Percentiles rank a stretch among this genome's conserved stretches.
Conservation (phyloP, 2,329 filamentous ascomycete genomes). For the Helicocarpus griseus region DNA sequence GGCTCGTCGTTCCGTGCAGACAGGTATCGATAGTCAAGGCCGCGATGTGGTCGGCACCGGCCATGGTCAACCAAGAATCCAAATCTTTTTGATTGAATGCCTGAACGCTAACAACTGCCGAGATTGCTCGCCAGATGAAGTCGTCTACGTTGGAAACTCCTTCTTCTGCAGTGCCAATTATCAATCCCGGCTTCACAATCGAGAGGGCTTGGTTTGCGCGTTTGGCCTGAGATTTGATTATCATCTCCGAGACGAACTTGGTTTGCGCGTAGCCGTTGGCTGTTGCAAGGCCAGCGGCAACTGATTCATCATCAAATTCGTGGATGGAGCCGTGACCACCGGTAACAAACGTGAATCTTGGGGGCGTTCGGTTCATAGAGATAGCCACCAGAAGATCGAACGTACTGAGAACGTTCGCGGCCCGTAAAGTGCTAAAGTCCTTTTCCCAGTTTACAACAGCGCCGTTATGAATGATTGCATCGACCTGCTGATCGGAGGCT, state of each 20-base stretch:
- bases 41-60: neutral
- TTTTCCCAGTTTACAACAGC: slow-evolving; percentile 16
- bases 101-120: neutral
- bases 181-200: slow-evolving; percentile 15
- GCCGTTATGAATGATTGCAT: slow-evolving; percentile 18
- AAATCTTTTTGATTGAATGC: neutral
- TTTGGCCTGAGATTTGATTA: slow-evolving; percentile 10
- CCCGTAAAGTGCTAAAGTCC: slow-evolving; percentile 14
- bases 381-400: neutral
- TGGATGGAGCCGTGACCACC: slow-evolving; percentile 14
- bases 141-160: slow-evolving; percentile 12
- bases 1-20: neutral
- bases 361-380: neutral
- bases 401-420: slow-evolving; percentile 2
- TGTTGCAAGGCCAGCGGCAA: neutral
- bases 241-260: slow-evolving; percentile 14
- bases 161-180: slow-evolving; percentile 12
- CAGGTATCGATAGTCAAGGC: neutral
- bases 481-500: slow-evolving; percentile 2
- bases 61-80: neutral
- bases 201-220: slow-evolving; percentile 2
- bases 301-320: neutral
- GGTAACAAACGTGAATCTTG: slow-evolving; percentile 20
- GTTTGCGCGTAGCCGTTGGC: slow-evolving; percentile 14
- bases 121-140: slow-evolving; percentile 13